Evolutionary conservation across 1,284 basidiomycete species (phyloP), one percentile per base, ranked within the genome.

Genomic region (Boletus mariae): DNA sequence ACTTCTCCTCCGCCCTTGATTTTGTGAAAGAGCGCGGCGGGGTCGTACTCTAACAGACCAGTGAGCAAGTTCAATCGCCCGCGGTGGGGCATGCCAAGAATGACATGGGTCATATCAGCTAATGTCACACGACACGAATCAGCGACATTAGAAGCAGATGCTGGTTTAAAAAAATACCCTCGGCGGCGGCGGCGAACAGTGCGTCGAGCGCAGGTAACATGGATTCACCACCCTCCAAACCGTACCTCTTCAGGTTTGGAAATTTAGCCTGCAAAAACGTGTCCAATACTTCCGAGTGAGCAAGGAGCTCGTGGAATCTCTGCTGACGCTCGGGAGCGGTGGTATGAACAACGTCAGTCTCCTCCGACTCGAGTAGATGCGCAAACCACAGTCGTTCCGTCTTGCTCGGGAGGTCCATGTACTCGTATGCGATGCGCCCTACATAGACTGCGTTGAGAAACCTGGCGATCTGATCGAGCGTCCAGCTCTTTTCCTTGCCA

Each of bases 51-150:
- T 6, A 94, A 73, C 3, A 95, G 74, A 48, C 85, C 86, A 0
- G 90, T 90, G n/a, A 96, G 79, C 25, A 96, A 74, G 60, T 93
- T 94, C 6, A 95, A 77, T 1, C 93, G 82, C n/a, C 93, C 92
- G 47, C 92, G 79, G 64, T 94, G 92, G 0, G 90, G 87, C 88
- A 91, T 92, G 20, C 81, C 85, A 20, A 94, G 75, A 32, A 94
- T 75, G 52, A 93, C 79, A 53, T 90, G 81, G 79, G 78, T 47
- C 49, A 91, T 75, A 7, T 86, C 86, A 35, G 80, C 87, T 87
- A 54, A 23, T 17, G 31, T 38, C 40, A 29, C 47, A 47, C 26
- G 12, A 48, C 5, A 20, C 13, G 1, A 13, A 32, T 69, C n/a
- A 52, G 28, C 25, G 1, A 32, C 11, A 9, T 4, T 7, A 8